Percentiles rank a stretch among this genome's conserved stretches.
Conservation (phyloP, 2,329 filamentous ascomycete genomes). For the Fonsecaea erecta region DNA sequence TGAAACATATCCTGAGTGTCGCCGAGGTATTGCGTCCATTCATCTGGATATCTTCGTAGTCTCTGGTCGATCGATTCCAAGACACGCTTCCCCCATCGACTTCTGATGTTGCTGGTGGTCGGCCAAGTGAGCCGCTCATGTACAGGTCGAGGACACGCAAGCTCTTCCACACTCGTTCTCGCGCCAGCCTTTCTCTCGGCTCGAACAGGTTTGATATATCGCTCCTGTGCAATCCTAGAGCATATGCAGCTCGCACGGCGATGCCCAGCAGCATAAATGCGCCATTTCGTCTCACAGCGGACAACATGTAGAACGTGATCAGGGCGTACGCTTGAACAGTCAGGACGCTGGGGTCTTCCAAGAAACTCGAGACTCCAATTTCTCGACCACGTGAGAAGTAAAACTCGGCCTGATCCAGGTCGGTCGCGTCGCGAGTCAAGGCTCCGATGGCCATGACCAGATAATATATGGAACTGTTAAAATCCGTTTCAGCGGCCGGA, state of each 20-base stretch:
- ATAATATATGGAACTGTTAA: constrained; percentile 55
- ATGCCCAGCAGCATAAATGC: constrained; percentile 59
- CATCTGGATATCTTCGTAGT: constrained; percentile 51
- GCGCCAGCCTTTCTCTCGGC: constrained; percentile 45
- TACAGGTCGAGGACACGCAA: constrained; percentile 58
- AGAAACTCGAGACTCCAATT: constrained; percentile 52
- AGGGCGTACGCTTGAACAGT: constrained; percentile 59
- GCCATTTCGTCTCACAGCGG: constrained; percentile 57
- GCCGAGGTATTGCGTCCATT: constrained; percentile 47
- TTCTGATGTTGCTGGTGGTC: constrained; percentile 59
- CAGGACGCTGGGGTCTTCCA: constrained; percentile 55
- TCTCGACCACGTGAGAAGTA: constrained; percentile 55
- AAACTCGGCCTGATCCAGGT: constrained; percentile 51
- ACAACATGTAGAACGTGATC: constrained; percentile 58
- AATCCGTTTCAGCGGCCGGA: constrained; percentile 42
- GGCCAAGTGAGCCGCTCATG: constrained; percentile 56
- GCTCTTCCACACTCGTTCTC: constrained; percentile 60
- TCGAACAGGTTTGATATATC: constrained; percentile 59
- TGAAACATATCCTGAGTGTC: constrained; percentile 51
- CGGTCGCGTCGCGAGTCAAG: constrained; percentile 42
- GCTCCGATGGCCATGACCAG: constrained; percentile 58
- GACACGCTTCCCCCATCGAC: constrained; percentile 46
- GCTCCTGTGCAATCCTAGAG: constrained; percentile 57
- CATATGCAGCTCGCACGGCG: constrained; percentile 58
- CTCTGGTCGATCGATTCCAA: constrained; percentile 35